phyloP scores from a whole-genome alignment of 2,329 filamentous ascomycete species.

The Xylaria sp. region DNA sequence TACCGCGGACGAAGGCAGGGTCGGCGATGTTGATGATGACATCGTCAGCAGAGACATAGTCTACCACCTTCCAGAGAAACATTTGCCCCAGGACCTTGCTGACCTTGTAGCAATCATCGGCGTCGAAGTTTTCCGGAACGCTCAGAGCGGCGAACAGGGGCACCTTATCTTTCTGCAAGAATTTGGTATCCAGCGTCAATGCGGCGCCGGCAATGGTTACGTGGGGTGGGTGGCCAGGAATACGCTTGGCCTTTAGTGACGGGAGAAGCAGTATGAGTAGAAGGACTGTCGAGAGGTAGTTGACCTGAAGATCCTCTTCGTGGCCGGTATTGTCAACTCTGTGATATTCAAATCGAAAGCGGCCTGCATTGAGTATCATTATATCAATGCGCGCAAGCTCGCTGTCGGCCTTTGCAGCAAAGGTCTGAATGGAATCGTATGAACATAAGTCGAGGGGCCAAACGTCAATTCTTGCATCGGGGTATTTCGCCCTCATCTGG shows the following conservation, averaged over 20 bases:
- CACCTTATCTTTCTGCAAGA: background rate
- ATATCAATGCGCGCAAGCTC: conserved; percentile 31
- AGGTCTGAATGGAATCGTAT: conserved; percentile 51
- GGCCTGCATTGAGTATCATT: conserved; percentile 30
- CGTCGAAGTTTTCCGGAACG: conserved; percentile 23
- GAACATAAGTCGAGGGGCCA: conserved; percentile 56
- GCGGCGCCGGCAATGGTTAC: conserved; percentile 24
- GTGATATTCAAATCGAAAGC: background rate
- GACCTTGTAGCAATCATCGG: background rate
- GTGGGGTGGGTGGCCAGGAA: conserved; percentile 2
- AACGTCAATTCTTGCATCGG: conserved; percentile 50
- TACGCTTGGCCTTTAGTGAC: conserved; percentile 17
- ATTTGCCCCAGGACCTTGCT: conserved; percentile 44
- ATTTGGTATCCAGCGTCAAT: conserved; percentile 10
- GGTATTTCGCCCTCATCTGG: conserved; percentile 39
- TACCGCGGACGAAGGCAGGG: conserved; percentile 52
- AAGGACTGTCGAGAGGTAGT: conserved; percentile 28
- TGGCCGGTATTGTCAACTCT: conserved; percentile 22
- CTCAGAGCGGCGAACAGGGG: conserved; percentile 29
- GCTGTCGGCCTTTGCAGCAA: conserved; percentile 44
- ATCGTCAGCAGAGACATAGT: conserved; percentile 47
- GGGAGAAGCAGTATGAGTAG: conserved; percentile 25
- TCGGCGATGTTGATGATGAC: conserved; percentile 54
- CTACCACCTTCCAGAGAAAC: conserved; percentile 44
- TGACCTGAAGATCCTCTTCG: conserved; percentile 27